Evolutionary conservation across 2,329 filamentous ascomycete genomes (phyloP).

Genomic region (Ophiosphaerella korrae): DNA sequence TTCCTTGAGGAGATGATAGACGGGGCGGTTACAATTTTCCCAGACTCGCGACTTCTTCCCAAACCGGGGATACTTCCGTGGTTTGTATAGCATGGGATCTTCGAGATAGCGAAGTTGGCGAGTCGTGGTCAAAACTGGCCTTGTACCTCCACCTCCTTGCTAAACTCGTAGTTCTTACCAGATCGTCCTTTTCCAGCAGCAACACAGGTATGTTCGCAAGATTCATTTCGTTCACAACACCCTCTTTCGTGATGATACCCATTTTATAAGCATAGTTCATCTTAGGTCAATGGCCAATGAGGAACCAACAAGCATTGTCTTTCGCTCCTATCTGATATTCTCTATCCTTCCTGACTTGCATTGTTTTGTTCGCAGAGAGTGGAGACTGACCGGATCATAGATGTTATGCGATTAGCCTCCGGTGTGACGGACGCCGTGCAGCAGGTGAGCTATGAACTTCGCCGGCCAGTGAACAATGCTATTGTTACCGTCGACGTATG

Average conservation of each 20-base stretch:
- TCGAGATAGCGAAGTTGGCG: neutral
- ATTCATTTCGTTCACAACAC: constrained; percentile 5
- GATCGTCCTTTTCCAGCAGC: no score
- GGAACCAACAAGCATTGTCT: constrained; percentile 50
- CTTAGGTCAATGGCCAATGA: constrained; percentile 47
- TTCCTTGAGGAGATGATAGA: constrained; percentile 10
- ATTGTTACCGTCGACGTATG: constrained; percentile 13
- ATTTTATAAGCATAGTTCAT: constrained; percentile 51
- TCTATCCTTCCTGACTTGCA: neutral
- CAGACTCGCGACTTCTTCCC: constrained; percentile 1
- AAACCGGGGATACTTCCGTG: constrained; percentile 2
- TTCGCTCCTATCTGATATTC: constrained; percentile 51
- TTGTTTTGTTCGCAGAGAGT: neutral
- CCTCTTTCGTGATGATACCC: constrained; percentile 44
- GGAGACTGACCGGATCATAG: constrained; percentile 4
- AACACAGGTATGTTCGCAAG: constrained; percentile 26
- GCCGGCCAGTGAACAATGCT: constrained; percentile 5
- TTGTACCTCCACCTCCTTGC: neutral
- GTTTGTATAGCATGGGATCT: neutral
- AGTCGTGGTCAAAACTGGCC: neutral
- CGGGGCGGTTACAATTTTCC: constrained; percentile 16
- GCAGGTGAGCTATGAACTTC: neutral
- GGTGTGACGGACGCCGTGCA: neutral
- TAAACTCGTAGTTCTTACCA: neutral
- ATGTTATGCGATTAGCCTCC: neutral